These are phyloP conservation scores for Trichoderma lentiforme DNA, from an alignment of 2,329 filamentous ascomycete species.

Conservation along the genomic window DNA sequence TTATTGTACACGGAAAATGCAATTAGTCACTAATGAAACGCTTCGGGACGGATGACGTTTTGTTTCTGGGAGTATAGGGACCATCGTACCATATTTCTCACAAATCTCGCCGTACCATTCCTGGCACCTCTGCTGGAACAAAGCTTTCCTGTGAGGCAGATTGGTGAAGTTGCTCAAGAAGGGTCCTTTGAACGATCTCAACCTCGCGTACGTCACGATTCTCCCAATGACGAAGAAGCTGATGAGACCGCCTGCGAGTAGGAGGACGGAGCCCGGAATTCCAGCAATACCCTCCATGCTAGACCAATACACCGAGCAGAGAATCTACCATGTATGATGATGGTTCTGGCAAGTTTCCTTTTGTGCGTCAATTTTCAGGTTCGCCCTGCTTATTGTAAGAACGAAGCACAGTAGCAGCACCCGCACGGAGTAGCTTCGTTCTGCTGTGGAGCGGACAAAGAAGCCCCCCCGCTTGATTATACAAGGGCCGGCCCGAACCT, in stretches of 20 bases:
- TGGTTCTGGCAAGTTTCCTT: background rate
- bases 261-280: background rate
- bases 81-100: constrained; percentile 26
- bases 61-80: background rate
- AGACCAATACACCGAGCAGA: background rate
- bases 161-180: constrained; percentile 23
- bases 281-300: background rate
- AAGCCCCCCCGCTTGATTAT: background rate
- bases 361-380: background rate
- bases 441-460: background rate
- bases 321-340: background rate
- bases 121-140: constrained; percentile 24
- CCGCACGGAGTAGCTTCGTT: background rate
- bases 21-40: background rate
- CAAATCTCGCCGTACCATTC: constrained; percentile 28
- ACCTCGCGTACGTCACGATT: constrained; percentile 13
- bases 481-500: background rate
- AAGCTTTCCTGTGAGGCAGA: constrained; percentile 26
- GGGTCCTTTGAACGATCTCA: constrained; percentile 27
- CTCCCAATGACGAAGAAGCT: background rate
- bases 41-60: background rate
- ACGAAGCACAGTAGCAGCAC: background rate
- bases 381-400: background rate
- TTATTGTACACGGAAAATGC: background rate
- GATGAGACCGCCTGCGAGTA: background rate